Conservation (phyloP, 2,329 filamentous ascomycete species). For the Chalaropsis thielavioides region DNA sequence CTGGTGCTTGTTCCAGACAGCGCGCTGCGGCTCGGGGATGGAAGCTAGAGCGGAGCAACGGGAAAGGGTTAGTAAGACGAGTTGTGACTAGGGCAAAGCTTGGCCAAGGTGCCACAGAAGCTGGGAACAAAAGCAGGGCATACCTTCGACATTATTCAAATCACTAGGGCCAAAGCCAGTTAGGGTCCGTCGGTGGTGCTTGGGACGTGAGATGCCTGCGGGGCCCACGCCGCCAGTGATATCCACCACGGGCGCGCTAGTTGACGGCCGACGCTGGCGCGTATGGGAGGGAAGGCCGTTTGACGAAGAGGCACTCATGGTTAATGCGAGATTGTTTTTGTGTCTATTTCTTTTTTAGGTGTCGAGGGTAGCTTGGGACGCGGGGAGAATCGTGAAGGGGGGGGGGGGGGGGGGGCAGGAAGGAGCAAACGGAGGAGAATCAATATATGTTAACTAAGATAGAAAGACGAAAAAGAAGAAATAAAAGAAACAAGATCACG, state of each 20-base stretch:
- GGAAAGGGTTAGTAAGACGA: not conserved
- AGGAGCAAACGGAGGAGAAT: not conserved
- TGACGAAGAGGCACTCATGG: slow-evolving; percentile 18
- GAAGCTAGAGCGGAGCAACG: slow-evolving; percentile 33
- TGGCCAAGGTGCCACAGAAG: too few species aligned
- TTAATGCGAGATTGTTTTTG: slow-evolving; percentile 16
- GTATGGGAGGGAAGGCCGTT: slow-evolving; percentile 42
- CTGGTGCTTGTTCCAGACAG: slow-evolving; percentile 54
- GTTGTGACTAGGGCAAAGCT: slow-evolving; percentile 5
- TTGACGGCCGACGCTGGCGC: slow-evolving; percentile 72
- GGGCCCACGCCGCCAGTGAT: slow-evolving; percentile 77
- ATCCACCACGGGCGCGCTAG: slow-evolving; percentile 69
- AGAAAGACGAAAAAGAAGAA: not conserved
- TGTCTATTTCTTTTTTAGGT: too few species aligned
- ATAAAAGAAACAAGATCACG: not conserved
- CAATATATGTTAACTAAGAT: not conserved
- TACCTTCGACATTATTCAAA: slow-evolving; percentile 87
- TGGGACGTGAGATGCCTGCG: slow-evolving; percentile 70
- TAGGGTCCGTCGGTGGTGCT: slow-evolving; percentile 81
- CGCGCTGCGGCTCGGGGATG: slow-evolving; percentile 79
- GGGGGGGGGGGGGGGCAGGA: not conserved
- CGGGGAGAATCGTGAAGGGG: not conserved
- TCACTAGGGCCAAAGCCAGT: slow-evolving; percentile 84
- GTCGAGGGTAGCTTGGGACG: not conserved
- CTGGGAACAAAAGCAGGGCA: slow-evolving; percentile 16